Conservation (phyloP, 257 asterid species). For the Prunella vulgaris region DNA sequence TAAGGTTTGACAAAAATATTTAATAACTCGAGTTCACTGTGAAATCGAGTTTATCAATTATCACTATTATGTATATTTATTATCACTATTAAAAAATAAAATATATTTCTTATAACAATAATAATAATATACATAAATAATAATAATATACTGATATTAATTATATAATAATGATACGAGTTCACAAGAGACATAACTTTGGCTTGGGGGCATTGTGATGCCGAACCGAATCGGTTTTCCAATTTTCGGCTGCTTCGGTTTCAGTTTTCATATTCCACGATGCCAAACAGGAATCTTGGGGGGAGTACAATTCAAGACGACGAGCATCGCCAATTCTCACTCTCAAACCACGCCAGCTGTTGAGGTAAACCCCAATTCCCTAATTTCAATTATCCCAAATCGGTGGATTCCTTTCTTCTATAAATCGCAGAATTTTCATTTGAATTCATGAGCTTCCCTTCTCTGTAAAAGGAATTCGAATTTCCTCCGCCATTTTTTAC, state of each 20-base stretch:
- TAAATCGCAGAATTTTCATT: neutral
- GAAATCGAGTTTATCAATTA: too few species aligned
- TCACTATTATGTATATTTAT: too few species aligned
- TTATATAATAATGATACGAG: too few species aligned
- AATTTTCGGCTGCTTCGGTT: neutral
- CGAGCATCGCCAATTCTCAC: conserved; percentile 3
- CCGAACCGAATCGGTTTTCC: neutral
- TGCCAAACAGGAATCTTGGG: neutral
- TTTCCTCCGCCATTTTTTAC: neutral
- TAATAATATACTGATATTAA: too few species aligned
- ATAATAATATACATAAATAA: too few species aligned
- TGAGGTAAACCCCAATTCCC: neutral
- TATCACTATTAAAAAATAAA: too few species aligned
- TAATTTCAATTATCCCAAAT: neutral
- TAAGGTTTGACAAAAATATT: too few species aligned
- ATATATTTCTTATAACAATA: too few species aligned
- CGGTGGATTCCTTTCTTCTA: neutral
- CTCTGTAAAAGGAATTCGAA: neutral
- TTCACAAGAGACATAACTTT: too few species aligned
- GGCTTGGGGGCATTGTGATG: neutral
- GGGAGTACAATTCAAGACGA: neutral
- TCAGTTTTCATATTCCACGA: neutral
- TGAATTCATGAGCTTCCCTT: neutral
- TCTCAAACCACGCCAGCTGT: conserved; percentile 14
- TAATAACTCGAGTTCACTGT: too few species aligned